Percentiles rank a stretch among this genome's conserved stretches.
phyloP scores from a whole-genome alignment of 225 moss, liverwort and hornwort species.

The Anthoceros angustus region DNA sequence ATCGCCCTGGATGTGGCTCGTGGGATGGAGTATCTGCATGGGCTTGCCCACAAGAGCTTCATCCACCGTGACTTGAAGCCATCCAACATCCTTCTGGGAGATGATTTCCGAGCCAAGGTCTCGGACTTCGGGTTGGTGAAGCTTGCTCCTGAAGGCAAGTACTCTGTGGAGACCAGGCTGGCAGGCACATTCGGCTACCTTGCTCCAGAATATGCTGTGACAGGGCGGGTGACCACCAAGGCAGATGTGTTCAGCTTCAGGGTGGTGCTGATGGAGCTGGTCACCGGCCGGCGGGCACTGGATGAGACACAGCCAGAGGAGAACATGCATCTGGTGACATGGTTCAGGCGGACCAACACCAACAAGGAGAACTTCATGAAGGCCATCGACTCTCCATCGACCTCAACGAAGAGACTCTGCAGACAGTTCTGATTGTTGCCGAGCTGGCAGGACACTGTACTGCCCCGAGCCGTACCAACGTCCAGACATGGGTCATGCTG shows the following conservation, averaged over 20 bases:
- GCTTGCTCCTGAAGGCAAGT: constrained; percentile 44
- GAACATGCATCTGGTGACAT: constrained; percentile 37
- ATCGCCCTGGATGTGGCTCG: constrained; percentile 49
- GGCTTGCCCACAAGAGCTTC: constrained; percentile 44
- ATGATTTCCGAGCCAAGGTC: constrained; percentile 43
- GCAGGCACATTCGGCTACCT: constrained; percentile 52
- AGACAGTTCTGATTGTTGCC: constrained; percentile 37
- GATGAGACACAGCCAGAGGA: constrained; percentile 37
- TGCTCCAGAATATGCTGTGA: constrained; percentile 51
- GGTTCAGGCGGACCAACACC: constrained; percentile 29
- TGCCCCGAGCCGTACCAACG: constrained; percentile 76
- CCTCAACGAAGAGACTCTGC: constrained; percentile 43
- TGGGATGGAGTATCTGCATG: constrained; percentile 39
- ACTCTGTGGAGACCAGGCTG: constrained; percentile 39
- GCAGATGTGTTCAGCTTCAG: constrained; percentile 54
- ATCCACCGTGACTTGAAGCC: constrained; percentile 50
- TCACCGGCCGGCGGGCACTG: constrained; percentile 36
- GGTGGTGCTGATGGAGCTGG: constrained; percentile 46
- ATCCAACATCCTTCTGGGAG: constrained; percentile 38
- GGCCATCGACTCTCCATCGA: constrained; percentile 19
- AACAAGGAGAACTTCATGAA: constrained; percentile 11
- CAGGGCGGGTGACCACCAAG: constrained; percentile 50
- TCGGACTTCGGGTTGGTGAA: constrained; percentile 50
- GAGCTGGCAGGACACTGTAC: constrained; percentile 81
- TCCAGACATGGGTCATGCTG: constrained; percentile 92